A percentile compares a stretch with the other conserved stretches of the same genome.
These are phyloP conservation scores for Begonia masoniana DNA, from an alignment of 306 rosid species.

Conservation along the genomic window DNA sequence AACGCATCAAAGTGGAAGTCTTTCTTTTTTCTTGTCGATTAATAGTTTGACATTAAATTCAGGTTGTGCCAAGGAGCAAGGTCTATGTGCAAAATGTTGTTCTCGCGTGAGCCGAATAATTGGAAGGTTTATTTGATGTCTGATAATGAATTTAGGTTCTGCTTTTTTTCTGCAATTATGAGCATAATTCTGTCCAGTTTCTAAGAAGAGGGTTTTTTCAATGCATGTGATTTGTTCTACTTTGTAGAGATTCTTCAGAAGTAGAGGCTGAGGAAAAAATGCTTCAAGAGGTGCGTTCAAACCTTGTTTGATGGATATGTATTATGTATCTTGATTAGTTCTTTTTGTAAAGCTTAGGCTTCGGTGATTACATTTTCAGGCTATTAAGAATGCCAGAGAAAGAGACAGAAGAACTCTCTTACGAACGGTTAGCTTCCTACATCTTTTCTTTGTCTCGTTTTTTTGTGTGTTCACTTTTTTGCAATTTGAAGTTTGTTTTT, in stretches of 20 bases:
- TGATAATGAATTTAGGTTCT: slow-evolving; percentile 11
- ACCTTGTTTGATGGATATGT: neutral
- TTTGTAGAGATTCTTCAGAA: slow-evolving; percentile 52
- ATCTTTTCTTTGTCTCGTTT: neutral
- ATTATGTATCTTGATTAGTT: slow-evolving; percentile 4
- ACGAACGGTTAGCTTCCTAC: slow-evolving; percentile 56
- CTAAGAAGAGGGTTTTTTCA: neutral
- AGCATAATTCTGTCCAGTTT: neutral
- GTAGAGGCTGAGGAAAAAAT: slow-evolving; percentile 80
- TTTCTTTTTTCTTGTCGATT: too few relatives aligned
- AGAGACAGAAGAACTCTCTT: slow-evolving; percentile 64
- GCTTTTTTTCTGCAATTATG: slow-evolving; percentile 5
- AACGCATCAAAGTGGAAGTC: too few relatives aligned
- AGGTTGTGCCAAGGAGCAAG: slow-evolving; percentile 92
- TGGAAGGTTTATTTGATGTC: slow-evolving; percentile 52
- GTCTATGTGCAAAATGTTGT: slow-evolving; percentile 81
- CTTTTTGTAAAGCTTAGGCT: slow-evolving; percentile 10
- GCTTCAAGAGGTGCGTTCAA: slow-evolving; percentile 65
- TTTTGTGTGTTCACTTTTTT: neutral
- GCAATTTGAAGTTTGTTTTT: neutral
- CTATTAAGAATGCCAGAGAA: slow-evolving; percentile 72
- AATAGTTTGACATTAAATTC: slow-evolving; percentile 8
- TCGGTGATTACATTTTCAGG: slow-evolving; percentile 25
- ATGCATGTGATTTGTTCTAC: slow-evolving; percentile 5
- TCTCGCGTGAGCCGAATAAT: slow-evolving; percentile 37